Evolutionary conservation across 106 monocot genomes (phyloP).

Genomic region (Dendrobium catenatum): DNA sequence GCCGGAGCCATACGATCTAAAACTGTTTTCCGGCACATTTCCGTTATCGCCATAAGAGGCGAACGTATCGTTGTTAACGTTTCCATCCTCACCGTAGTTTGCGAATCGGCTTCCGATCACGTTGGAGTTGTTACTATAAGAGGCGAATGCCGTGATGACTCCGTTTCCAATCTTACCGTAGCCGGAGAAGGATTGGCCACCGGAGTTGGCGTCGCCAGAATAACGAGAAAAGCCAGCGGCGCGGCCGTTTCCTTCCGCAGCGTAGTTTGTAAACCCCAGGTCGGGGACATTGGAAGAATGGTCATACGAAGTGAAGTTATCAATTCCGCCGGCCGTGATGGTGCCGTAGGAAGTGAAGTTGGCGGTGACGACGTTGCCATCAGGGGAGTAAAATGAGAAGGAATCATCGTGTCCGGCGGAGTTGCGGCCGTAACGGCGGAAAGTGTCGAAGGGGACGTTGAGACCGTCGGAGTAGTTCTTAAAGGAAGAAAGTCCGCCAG

Average conservation of each 20-base stretch:
- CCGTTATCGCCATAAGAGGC: slow-evolving; percentile 51
- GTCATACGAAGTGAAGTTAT: slow-evolving; percentile 53
- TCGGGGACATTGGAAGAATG: slow-evolving; percentile 57
- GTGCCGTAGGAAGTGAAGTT: slow-evolving; percentile 84
- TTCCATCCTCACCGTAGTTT: slow-evolving; percentile 48
- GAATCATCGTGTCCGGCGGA: slow-evolving; percentile 30
- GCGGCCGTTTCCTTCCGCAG: background rate
- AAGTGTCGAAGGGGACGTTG: slow-evolving; percentile 64
- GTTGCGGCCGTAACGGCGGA: slow-evolving; percentile 78
- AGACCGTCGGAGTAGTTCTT: slow-evolving; percentile 50
- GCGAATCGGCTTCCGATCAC: background rate
- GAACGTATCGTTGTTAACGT: slow-evolving; percentile 34
- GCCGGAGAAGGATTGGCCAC: slow-evolving; percentile 4
- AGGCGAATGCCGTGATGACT: background rate
- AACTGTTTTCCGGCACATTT: slow-evolving; percentile 69
- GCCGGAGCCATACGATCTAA: slow-evolving; percentile 64
- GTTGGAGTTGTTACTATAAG: slow-evolving; percentile 9
- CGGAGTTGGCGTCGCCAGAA: background rate
- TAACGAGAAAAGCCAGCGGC: background rate
- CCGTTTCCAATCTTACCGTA: slow-evolving; percentile 9
- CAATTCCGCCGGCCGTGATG: slow-evolving; percentile 42
- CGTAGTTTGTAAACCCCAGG: slow-evolving; percentile 11
- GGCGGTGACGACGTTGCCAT: slow-evolving; percentile 68
- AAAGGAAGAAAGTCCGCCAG: slow-evolving; percentile 46
- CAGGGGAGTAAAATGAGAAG: slow-evolving; percentile 47